Evolutionary conservation across 495 filamentous ascomycete species (phyloP), one percentile per base, ranked within the genome.

Genomic region (Hypomontagnella monticulosa): DNA sequence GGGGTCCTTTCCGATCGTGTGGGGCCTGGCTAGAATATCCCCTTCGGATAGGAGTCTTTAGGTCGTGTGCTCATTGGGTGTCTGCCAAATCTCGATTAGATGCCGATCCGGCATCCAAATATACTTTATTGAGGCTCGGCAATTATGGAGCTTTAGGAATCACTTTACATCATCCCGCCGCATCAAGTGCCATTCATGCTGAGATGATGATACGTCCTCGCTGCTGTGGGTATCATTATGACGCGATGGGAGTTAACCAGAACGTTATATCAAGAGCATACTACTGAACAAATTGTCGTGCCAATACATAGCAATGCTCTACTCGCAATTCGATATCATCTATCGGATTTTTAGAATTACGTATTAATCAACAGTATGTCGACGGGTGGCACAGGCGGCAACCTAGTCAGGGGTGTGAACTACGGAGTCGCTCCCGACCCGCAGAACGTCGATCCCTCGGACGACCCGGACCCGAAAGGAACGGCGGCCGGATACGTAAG

Each of bases 401-500:
- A 61, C 23, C 54, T 51, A 2, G 27, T 63, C 12, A 37, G 4
- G 40, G 66, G 61, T 7, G 32, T 61, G 12, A 52, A 53, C 43
- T 47, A 53, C 27, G 66, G 66, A 7, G 55, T 43, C 0, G 27
- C 37, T 32, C 50, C 38, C 19, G 55, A 6, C 4, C 60, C 60
- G 44, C 55, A 56, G 12, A 57, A 33, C 9, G 30, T 57, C 11
- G 66, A 61, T 36, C n/a, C 43, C 11, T 56, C 61, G 27, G 65
- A 68, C 40, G 66, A 69, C 23, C 66, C 61, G 20, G 66, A 69
- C 16, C 66, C 61, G 4, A 69, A 65, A 33, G 61, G 60, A 1
- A 65, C 66, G 2, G 66, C 66, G 3, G 66, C 66, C 38, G 61
- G 65, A 63, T 68, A 68, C 40, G 65, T 68, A 55, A 4, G 59